A percentile compares a stretch with the other conserved stretches of the same genome.
These are phyloP conservation scores for Mycena albidolilacea DNA, from an alignment of 768 basidiomycete species.

Conservation along the genomic window DNA sequence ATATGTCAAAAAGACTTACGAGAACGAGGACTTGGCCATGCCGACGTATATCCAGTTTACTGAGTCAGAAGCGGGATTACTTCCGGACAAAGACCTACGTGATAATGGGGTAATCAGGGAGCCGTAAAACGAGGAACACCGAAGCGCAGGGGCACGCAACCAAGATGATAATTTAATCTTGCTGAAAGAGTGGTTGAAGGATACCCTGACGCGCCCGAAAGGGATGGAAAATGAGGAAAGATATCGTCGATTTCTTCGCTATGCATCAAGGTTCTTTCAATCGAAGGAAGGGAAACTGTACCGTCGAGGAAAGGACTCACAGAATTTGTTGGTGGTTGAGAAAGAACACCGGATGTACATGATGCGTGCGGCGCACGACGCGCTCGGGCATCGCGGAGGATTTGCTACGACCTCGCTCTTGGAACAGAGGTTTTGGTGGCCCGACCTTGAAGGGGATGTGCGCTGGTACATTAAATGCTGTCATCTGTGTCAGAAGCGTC, in stretches of 20 bases:
- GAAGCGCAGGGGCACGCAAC: too few relatives aligned
- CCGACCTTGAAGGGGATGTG: neutral
- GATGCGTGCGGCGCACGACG: neutral
- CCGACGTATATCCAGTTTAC: too few relatives aligned
- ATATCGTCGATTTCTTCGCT: neutral
- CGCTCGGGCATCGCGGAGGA: neutral
- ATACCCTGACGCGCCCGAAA: constrained; percentile 6
- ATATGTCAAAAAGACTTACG: too few relatives aligned
- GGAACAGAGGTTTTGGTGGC: neutral
- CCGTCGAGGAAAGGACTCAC: neutral
- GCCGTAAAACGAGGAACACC: too few relatives aligned
- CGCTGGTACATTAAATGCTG: neutral
- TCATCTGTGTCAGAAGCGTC: neutral
- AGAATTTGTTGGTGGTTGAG: neutral
- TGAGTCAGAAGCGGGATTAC: too few relatives aligned
- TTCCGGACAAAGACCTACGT: too few relatives aligned
- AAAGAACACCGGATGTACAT: constrained; percentile 16
- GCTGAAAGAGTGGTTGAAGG: too few relatives aligned
- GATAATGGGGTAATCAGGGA: too few relatives aligned
- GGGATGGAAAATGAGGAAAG: neutral
- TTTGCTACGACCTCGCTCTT: neutral
- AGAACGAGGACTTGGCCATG: too few relatives aligned
- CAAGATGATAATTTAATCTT: too few relatives aligned
- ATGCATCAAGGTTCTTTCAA: neutral
- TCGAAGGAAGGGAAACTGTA: neutral